phyloP scores from a whole-genome alignment of 371 early-diverging fungal genomes.

The Apophysomyces elegans region DNA sequence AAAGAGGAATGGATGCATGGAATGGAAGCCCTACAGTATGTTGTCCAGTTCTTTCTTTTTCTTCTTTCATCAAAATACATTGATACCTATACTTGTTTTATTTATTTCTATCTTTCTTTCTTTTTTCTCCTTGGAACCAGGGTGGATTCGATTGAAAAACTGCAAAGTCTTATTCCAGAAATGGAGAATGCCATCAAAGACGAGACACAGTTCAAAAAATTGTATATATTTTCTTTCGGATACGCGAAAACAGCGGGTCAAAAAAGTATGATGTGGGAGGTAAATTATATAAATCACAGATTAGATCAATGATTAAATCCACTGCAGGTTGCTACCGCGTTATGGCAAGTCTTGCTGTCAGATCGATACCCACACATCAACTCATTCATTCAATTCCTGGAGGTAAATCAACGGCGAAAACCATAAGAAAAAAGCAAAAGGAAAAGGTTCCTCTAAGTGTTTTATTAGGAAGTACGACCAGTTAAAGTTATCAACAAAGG shows the following conservation, averaged over 20 bases:
- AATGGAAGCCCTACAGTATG: slow-evolving; percentile 17
- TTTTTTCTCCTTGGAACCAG: slow-evolving; percentile 12
- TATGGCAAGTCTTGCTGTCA: slow-evolving; percentile 39
- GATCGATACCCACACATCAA: slow-evolving; percentile 29
- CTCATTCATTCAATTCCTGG: slow-evolving; percentile 36
- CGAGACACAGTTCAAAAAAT: slow-evolving; percentile 24
- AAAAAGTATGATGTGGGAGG: slow-evolving; percentile 51
- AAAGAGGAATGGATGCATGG: slow-evolving; percentile 23
- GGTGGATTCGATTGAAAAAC: slow-evolving; percentile 20
- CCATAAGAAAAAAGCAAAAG: neutral
- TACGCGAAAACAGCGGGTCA: slow-evolving; percentile 42
- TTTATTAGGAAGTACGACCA: slow-evolving; percentile 33
- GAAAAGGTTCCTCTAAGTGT: neutral
- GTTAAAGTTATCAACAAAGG: slow-evolving; percentile 50
- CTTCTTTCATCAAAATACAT: neutral
- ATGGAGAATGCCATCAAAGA: slow-evolving; percentile 17
- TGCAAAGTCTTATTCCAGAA: slow-evolving; percentile 17
- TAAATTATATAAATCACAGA: slow-evolving; percentile 12
- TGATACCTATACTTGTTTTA: neutral
- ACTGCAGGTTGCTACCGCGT: slow-evolving; percentile 35
- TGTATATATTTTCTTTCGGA: slow-evolving; percentile 39
- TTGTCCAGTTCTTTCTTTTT: neutral
- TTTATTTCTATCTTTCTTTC: neutral
- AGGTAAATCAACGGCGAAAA: slow-evolving; percentile 16
- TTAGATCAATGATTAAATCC: neutral